Percentiles rank a stretch among this genome's conserved stretches.
phyloP scores from a whole-genome alignment of 306 rosid species.

The Vigna unguiculata region DNA sequence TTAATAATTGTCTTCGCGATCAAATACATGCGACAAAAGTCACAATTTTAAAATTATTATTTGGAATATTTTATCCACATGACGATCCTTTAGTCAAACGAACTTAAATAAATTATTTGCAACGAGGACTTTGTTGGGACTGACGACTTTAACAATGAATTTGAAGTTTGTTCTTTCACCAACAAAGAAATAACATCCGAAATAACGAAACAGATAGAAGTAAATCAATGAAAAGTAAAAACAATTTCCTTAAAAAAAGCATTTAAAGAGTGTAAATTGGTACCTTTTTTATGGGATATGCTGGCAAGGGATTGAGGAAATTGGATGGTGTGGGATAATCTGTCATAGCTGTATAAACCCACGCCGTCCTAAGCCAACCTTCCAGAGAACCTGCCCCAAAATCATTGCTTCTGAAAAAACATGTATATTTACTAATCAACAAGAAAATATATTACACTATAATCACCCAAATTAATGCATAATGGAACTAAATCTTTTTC shows the following conservation, averaged over 20 bases:
- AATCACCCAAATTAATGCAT: background rate
- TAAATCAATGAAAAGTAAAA: background rate
- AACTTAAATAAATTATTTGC: background rate
- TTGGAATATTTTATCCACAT: too few species aligned
- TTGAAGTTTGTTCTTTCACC: background rate
- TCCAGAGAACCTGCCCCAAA: slow-evolving; percentile 25
- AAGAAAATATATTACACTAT: background rate
- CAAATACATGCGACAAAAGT: background rate
- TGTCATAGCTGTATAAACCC: slow-evolving; percentile 68
- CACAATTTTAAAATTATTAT: background rate
- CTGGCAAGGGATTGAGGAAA: slow-evolving; percentile 76
- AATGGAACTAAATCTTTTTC: background rate
- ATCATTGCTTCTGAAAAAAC: slow-evolving; percentile 40
- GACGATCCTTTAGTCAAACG: background rate
- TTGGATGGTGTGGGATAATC: slow-evolving; percentile 93
- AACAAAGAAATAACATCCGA: background rate
- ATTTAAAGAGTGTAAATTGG: background rate
- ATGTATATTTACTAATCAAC: too few species aligned
- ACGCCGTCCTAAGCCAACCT: slow-evolving; percentile 63
- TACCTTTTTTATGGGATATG: slow-evolving; percentile 86
- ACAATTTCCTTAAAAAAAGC: background rate
- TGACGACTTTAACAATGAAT: background rate
- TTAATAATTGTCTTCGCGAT: background rate
- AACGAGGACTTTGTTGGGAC: background rate
- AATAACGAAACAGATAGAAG: background rate